phyloP scores from a whole-genome alignment of 495 filamentous ascomycete genomes.

The Neurospora sp. region DNA sequence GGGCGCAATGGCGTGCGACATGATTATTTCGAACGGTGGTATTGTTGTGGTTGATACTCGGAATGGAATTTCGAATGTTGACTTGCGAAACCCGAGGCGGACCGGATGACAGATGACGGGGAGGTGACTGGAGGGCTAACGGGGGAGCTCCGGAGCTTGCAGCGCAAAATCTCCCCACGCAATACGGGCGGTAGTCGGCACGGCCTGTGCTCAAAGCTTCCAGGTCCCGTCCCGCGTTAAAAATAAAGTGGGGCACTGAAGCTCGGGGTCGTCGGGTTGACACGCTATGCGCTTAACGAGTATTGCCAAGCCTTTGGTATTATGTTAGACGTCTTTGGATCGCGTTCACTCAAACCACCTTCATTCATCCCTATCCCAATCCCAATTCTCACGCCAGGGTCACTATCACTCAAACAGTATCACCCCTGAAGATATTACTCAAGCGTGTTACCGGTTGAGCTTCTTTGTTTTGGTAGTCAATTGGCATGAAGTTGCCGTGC shows the following conservation, averaged over 20 bases:
- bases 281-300: background rate
- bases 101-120: background rate
- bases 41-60: background rate
- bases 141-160: background rate
- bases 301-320: background rate
- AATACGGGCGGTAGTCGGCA: background rate
- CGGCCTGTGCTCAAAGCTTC: background rate
- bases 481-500: background rate
- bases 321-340: background rate
- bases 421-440: background rate
- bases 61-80: background rate
- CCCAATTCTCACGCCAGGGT: background rate
- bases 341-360: background rate
- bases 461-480: background rate
- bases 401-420: background rate
- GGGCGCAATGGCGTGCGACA: constrained; percentile 17
- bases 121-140: background rate
- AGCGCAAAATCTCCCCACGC: background rate
- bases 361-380: background rate
- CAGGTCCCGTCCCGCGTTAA: background rate
- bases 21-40: constrained; percentile 4
- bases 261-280: background rate
- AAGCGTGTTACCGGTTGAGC: background rate
- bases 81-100: background rate
- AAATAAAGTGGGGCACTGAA: background rate